Percentiles rank a stretch among this genome's conserved stretches.
phyloP scores from a whole-genome alignment of 805 yeast species.

The Schwanniomyces sp. region DNA sequence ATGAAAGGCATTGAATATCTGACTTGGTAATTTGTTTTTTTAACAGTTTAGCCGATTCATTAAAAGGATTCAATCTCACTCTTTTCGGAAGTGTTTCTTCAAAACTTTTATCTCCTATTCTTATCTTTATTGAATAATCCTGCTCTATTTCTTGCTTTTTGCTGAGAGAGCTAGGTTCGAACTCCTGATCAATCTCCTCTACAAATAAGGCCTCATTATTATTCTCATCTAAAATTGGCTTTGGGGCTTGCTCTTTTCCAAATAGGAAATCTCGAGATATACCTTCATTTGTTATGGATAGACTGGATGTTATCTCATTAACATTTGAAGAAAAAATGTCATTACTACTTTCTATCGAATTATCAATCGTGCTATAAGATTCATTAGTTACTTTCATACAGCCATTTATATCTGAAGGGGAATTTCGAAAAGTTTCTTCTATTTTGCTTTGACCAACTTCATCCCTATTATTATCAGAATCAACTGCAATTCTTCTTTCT shows the following conservation, averaged over 20 bases:
- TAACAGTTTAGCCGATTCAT: background rate
- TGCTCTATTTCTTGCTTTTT: background rate
- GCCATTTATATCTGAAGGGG: too few relatives aligned
- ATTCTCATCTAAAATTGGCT: background rate
- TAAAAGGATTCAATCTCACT: background rate
- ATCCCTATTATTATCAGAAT: background rate
- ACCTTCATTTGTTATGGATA: background rate
- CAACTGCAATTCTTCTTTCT: constrained; percentile 2
- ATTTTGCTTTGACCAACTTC: background rate
- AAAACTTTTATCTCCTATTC: background rate
- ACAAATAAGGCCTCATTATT: background rate
- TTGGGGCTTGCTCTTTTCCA: background rate
- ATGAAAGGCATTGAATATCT: background rate
- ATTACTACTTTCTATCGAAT: background rate
- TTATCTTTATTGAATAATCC: background rate
- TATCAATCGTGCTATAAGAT: too few relatives aligned
- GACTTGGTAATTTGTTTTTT: background rate
- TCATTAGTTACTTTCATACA: too few relatives aligned
- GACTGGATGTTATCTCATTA: background rate
- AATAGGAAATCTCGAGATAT: too few relatives aligned
- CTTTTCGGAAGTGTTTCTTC: constrained; percentile 7
- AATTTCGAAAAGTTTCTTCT: background rate
- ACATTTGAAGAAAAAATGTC: background rate
- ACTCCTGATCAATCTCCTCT: background rate
- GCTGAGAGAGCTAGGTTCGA: background rate